These are phyloP conservation scores for Trifolium fragiferum DNA, from an alignment of 306 rosid species.

Conservation along the genomic window DNA sequence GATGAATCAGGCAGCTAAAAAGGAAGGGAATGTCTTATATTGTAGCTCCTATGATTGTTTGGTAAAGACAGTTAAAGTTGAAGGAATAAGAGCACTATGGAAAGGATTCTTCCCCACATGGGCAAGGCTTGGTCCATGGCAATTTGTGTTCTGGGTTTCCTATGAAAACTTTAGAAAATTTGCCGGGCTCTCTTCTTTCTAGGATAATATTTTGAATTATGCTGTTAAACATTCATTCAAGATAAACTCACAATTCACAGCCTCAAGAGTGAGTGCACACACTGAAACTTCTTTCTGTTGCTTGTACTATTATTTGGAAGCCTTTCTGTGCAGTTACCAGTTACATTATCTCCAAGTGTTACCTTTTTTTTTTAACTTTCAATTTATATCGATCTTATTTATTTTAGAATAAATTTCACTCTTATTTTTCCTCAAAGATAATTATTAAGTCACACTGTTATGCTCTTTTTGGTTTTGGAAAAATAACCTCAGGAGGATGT, in stretches of 20 bases:
- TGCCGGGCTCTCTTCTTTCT: slow-evolving; percentile 87
- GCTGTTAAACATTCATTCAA: slow-evolving; percentile 33
- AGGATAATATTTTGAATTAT: slow-evolving; percentile 29
- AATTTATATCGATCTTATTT: too few species aligned
- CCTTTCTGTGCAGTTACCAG: too few species aligned
- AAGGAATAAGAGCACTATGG: slow-evolving; percentile 84
- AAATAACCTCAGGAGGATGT: background rate
- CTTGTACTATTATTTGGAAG: slow-evolving; percentile 7
- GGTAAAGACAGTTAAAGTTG: slow-evolving; percentile 77
- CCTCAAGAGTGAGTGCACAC: slow-evolving; percentile 19
- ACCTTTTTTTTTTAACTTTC: too few species aligned
- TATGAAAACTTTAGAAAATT: slow-evolving; percentile 79
- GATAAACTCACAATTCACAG: slow-evolving; percentile 25
- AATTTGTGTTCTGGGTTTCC: slow-evolving; percentile 93
- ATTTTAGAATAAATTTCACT: background rate
- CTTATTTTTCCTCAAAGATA: background rate
- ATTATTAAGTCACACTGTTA: background rate
- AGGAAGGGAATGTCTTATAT: slow-evolving; percentile 59
- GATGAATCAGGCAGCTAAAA: slow-evolving; percentile 72
- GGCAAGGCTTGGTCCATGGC: slow-evolving; percentile 97
- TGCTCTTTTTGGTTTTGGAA: background rate
- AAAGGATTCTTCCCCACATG: slow-evolving; percentile 95
- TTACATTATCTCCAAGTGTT: too few species aligned
- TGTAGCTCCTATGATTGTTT: slow-evolving; percentile 73
- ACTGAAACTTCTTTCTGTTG: background rate